Conservation (phyloP, 139 green algal species). For the Chlamydomonas incerta region DNA sequence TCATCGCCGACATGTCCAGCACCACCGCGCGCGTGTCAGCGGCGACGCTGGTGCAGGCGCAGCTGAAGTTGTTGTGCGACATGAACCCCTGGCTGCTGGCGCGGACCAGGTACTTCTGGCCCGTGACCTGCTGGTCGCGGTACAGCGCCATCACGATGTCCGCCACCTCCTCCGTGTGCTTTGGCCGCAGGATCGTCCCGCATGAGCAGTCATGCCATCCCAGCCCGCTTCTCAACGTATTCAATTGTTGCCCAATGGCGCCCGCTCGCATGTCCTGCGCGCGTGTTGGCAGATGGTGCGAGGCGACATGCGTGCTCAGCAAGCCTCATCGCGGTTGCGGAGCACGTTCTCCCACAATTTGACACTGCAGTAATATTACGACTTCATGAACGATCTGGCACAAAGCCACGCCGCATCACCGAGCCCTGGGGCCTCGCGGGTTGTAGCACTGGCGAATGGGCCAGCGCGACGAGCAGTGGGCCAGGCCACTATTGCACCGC, state of each 20-base stretch:
- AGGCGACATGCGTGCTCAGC: too few species aligned
- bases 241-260: not conserved
- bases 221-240: slow-evolving; percentile 16
- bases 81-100: slow-evolving; percentile 29
- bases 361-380: too few species aligned
- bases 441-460: too few species aligned
- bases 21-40: slow-evolving; percentile 5
- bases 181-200: slow-evolving; percentile 1
- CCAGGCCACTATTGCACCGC: too few species aligned
- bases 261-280: not conserved
- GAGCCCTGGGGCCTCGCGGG: too few species aligned
- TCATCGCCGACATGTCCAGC: slow-evolving; percentile 51
- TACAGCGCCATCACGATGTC: slow-evolving; percentile 39
- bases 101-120: slow-evolving; percentile 30
- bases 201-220: slow-evolving; percentile 31
- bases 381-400: too few species aligned
- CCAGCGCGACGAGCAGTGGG: too few species aligned
- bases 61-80: slow-evolving; percentile 49
- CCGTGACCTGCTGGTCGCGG: slow-evolving; percentile 13
- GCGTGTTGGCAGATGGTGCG: too few species aligned
- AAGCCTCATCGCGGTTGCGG: too few species aligned
- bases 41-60: not conserved
- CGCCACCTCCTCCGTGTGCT: slow-evolving; percentile 26
- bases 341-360: too few species aligned
- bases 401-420: too few species aligned